Base-by-base conservation (phyloP, 805 yeast genomes). In the Metschnikowia kunwiensis region DNA sequence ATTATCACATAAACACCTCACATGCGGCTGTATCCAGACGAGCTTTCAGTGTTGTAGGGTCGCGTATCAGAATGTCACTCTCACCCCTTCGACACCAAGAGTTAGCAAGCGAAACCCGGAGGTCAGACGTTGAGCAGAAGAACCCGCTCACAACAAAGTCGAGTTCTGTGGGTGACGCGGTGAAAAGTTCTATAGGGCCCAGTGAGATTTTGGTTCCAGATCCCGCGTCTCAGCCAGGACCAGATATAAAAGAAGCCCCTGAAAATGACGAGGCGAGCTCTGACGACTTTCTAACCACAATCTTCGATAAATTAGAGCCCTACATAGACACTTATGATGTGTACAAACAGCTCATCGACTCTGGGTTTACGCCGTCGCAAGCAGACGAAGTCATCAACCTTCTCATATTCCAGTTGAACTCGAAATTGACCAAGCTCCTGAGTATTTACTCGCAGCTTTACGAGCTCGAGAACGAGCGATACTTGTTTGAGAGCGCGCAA, bases 401-500 rank as follows among this genome's bases (percentile, higher is more conserved):
- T 28, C 53, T 79, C 55, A 49, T 65, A 49, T 47, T 65, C 49
- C 73, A 67, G 45, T 55, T 68, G 45, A 68, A 68, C 42, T 37
- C 58, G n/a, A 68, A 68, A 43, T 53, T 68, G 30, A 46, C 63
- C 17, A 67, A 65, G 55, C 60, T 80, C 23, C 66, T 70, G 30
- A 56, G 61, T 4, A 67, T 65, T 39, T 77, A 74, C 54, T 61
- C 75, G 4, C 78, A 75, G 15, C 61, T 61, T 18, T 77, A 78
- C 43, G 96, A 87, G 48, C 63, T 87, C 11, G 96, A 89, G 45
- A 91, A 89, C 51, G 96, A 91, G 51, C 74, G 78, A 15, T 93
- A 91, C 54, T 62, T 93, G 10, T 89, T 87, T 57, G 91, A 88
- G 55, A 94, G 96, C 21, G 96, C 96, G 0, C 86, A 86, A 43